Conservation (phyloP, 1,284 basidiomycete genomes). For the Malassezia pachydermatis region DNA sequence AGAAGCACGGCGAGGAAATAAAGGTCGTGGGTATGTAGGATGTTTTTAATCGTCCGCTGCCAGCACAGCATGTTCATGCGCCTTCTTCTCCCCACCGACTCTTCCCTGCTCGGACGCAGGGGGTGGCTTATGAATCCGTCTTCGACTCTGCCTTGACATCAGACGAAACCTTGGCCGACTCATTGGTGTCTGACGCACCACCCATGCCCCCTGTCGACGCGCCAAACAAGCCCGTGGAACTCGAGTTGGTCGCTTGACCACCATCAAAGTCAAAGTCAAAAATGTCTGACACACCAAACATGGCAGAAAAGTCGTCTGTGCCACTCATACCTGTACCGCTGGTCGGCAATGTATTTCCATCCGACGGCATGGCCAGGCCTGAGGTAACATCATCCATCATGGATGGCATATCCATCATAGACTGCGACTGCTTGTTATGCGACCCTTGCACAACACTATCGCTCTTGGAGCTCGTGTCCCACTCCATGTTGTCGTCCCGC, state of each 20-base stretch:
- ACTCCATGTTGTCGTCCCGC: neutral
- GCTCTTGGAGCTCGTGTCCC: constrained; percentile 11
- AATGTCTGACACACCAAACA: constrained; percentile 42
- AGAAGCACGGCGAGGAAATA: too few species aligned
- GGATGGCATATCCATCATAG: constrained; percentile 7
- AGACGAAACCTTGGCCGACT: too few species aligned
- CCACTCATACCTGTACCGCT: neutral
- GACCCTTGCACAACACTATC: neutral
- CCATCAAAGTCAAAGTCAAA: constrained; percentile 39
- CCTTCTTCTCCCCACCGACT: too few species aligned
- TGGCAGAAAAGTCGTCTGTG: constrained; percentile 32
- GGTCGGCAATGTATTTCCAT: neutral
- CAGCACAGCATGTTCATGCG: too few species aligned
- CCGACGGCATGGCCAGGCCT: constrained; percentile 8
- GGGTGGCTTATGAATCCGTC: neutral
- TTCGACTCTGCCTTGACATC: neutral
- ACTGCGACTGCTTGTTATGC: too few species aligned
- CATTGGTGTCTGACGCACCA: too few species aligned
- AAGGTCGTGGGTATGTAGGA: too few species aligned
- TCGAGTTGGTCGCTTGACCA: neutral
- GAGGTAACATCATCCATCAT: constrained; percentile 13
- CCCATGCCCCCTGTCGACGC: too few species aligned
- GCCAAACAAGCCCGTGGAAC: constrained; percentile 1
- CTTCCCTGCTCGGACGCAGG: too few species aligned
- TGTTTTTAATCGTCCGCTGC: too few species aligned